A percentile compares a stretch with the other conserved stretches of the same genome.
Conservation (phyloP, 371 early-diverging fungal species). For the Actinomortierella ambigua region DNA sequence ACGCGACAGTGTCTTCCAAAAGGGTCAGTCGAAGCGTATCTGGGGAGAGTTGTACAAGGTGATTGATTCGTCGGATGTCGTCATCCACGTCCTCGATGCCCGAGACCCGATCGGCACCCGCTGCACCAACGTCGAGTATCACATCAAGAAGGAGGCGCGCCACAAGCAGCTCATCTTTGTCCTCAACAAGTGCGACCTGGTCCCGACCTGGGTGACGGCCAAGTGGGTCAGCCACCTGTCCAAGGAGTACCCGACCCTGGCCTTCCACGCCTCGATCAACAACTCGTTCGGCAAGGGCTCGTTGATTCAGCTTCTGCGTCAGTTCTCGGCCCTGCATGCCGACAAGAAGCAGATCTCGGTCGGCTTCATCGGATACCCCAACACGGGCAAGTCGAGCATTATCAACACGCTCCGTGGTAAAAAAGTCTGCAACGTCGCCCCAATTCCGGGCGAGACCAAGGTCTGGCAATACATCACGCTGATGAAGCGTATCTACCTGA, state of each 20-base stretch:
- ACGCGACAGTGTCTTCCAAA: constrained; percentile 87
- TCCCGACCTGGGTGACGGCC: constrained; percentile 99
- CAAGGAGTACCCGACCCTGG: constrained; percentile 94
- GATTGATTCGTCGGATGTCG: constrained; percentile 98
- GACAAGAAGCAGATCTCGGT: constrained; percentile 98
- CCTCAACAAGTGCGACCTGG: constrained; percentile 99
- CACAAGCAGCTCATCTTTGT: constrained; percentile 99
- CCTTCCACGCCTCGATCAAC: constrained; percentile 97
- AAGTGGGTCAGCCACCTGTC: constrained; percentile 95
- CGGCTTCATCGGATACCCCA: constrained; percentile 98
- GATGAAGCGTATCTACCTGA: constrained; percentile 98
- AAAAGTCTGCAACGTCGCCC: constrained; percentile 98
- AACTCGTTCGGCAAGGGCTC: constrained; percentile 99
- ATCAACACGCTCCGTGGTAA: constrained; percentile 98
- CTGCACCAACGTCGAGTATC: constrained; percentile 91
- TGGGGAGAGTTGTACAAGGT: constrained; percentile 99
- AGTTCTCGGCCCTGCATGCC: constrained; percentile 93
- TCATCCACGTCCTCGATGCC: constrained; percentile 98
- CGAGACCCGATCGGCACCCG: constrained; percentile 98
- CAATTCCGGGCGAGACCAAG: constrained; percentile 99
- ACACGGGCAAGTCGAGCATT: constrained; percentile 96
- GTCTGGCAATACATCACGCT: constrained; percentile 99
- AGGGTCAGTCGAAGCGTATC: constrained; percentile 98
- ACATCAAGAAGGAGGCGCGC: constrained; percentile 91
- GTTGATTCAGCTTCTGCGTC: constrained; percentile 96